Evolutionary conservation across 345 rosid species (phyloP), one percentile per base, ranked within the genome.

Genomic region (Eucalyptus shirleyi): DNA sequence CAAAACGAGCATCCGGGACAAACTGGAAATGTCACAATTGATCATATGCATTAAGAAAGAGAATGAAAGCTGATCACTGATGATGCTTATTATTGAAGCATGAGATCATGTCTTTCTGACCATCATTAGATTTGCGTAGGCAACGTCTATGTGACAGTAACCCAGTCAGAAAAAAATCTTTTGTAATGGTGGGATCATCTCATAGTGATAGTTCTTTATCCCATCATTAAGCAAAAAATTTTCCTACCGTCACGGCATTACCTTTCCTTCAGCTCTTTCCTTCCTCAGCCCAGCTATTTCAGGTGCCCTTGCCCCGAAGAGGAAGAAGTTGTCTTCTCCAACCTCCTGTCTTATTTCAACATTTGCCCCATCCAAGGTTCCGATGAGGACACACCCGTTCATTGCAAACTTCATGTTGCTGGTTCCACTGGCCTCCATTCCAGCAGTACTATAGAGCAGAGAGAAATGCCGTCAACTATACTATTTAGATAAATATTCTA

Each of bases 341-440:
- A 94, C 95, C 88, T 92, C 94, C 89, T 93, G 16, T 88, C 94
- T 90, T 59, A 93, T 94, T 90, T 94, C 94, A 44, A 93, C 96
- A 88, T 94, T 93, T 9, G 94, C 94, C 37, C 94, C 96, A 89
- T 94, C 95, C 77, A 93, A 69, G 18, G 95, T 94, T 87, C 96
- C 94, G 45, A 94, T 89, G 26, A 91, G 93, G 87, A 93, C 7
- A 89, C 94, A 92, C 9, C 96, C 94, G 62, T 93, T 93, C 95
- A 94, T 94, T 23, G 92, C 92, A 89, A 94, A 94, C 92, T 94
- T 94, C 93, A 93, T 94, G 87, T 94, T 93, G 92, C 95, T 94
- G 19, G 94, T 94, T 85, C 93, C 95, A 87, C 94, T 94, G 26
- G 96, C 96, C 90, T 94, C 94, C 95, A 93, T 93, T 87, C 95